Evolutionary conservation across 768 basidiomycete genomes (phyloP).

Genomic region (Russula vinacea): DNA sequence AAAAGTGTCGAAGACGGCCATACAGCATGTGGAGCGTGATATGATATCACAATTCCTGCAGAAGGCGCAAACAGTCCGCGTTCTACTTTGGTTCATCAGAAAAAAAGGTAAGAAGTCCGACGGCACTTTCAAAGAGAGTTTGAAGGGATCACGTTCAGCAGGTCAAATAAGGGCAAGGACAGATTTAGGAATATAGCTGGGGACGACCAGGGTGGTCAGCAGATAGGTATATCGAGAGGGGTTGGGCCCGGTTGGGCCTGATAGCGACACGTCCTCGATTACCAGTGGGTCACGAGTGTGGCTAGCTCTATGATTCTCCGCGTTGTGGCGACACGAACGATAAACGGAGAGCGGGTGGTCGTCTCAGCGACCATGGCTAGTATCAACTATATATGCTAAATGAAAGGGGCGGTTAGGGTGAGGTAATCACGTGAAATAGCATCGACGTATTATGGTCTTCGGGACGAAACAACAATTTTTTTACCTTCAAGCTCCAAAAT

Average conservation of each 20-base stretch:
- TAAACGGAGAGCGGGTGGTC: not conserved
- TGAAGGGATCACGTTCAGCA: not conserved
- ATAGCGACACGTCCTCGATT: no score
- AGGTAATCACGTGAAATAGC: not conserved
- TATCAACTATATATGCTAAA: not conserved
- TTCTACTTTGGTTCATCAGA: not conserved
- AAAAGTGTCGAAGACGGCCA: not conserved
- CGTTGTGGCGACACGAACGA: not conserved
- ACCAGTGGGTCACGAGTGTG: no score
- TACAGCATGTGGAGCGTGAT: no score
- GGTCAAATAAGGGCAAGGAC: not conserved
- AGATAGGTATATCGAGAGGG: not conserved
- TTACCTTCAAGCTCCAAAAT: not conserved
- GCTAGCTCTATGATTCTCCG: not conserved
- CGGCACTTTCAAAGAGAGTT: no score
- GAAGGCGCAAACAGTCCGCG: not conserved
- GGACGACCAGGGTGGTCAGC: not conserved
- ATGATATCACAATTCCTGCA: not conserved
- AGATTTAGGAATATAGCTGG: not conserved
- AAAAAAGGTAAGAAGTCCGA: no score
- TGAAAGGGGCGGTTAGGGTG: not conserved
- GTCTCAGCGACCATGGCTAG: not conserved
- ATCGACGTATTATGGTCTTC: not conserved
- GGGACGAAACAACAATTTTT: not conserved
- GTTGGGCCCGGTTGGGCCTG: not conserved